Evolutionary conservation across 345 rosid species (phyloP).

Genomic region (Microcos paniculata): DNA sequence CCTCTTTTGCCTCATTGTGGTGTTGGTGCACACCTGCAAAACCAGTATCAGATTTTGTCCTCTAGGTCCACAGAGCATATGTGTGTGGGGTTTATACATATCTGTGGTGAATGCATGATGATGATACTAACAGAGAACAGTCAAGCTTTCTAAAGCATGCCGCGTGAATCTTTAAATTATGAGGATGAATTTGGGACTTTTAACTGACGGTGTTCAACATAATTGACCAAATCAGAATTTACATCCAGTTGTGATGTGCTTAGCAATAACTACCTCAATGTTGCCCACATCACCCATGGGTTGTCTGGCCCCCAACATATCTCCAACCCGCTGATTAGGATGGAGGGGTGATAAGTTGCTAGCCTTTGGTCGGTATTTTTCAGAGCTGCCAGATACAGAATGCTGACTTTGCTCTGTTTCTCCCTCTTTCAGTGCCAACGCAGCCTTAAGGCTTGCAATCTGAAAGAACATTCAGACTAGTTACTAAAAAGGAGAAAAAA

Average conservation of each 20-base stretch:
- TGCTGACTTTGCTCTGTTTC: slow-evolving; percentile 46
- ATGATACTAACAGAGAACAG: background rate
- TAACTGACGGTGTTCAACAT: background rate
- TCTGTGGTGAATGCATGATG: background rate
- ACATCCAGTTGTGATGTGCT: background rate
- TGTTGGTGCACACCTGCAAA: slow-evolving; percentile 51
- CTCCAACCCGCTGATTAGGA: slow-evolving; percentile 37
- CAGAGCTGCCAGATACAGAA: slow-evolving; percentile 49
- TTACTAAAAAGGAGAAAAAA: background rate
- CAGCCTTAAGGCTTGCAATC: slow-evolving; percentile 84
- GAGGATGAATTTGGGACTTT: background rate
- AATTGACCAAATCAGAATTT: background rate
- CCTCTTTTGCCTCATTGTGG: slow-evolving; percentile 48
- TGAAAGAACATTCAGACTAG: slow-evolving; percentile 25
- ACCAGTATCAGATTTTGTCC: slow-evolving; percentile 10
- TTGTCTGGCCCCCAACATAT: slow-evolving; percentile 39
- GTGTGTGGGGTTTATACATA: background rate
- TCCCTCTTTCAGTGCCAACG: slow-evolving; percentile 70
- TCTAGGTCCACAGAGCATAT: background rate
- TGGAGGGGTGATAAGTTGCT: slow-evolving; percentile 40
- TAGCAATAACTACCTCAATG: slow-evolving; percentile 56
- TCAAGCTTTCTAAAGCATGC: background rate
- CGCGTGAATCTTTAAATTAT: background rate
- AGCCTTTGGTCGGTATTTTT: slow-evolving; percentile 53
- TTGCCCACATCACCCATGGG: slow-evolving; percentile 71